phyloP scores from a whole-genome alignment of 2,329 filamentous ascomycete species.

The Colletotrichum orbiculare region DNA sequence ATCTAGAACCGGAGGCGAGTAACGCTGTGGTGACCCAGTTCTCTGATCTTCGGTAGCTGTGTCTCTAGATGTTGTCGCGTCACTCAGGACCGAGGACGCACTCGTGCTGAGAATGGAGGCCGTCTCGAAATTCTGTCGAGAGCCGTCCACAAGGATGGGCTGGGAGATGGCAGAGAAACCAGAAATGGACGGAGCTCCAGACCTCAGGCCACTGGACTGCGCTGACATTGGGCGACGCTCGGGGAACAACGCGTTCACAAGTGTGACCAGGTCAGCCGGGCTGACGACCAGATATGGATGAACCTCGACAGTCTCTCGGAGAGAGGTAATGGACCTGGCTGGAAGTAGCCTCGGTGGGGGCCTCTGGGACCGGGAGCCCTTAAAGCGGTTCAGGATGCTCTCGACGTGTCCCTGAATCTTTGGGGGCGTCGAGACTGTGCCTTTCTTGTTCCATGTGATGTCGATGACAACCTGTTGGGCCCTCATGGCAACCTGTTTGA shows the following conservation, averaged over 20 bases:
- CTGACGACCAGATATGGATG: conserved; percentile 84
- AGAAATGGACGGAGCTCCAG: conserved; percentile 73
- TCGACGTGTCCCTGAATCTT: conserved; percentile 77
- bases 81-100: conserved; percentile 77
- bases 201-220: conserved; percentile 71
- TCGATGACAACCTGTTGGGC: conserved; percentile 84
- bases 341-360: conserved; percentile 71
- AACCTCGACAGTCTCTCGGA: conserved; percentile 81
- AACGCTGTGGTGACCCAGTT: conserved; percentile 62
- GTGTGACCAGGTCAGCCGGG: conserved; percentile 80
- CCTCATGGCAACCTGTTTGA: conserved; percentile 82
- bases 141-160: conserved; percentile 70
- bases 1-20: conserved; percentile 63
- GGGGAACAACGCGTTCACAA: conserved; percentile 87
- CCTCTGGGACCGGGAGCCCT: conserved; percentile 60
- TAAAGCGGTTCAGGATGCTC: conserved; percentile 75
- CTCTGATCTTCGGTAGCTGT: conserved; percentile 68
- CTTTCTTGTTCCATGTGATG: conserved; percentile 75
- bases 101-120: conserved; percentile 79
- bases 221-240: conserved; percentile 74
- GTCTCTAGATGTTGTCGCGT: conserved; percentile 73
- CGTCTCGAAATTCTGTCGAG: conserved; percentile 70
- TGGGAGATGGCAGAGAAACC: conserved; percentile 77
- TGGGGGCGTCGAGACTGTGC: conserved; percentile 70
- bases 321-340: conserved; percentile 76